Percentiles rank a stretch among this genome's conserved stretches.
Evolutionary conservation across 805 yeast genomes (phyloP).

Genomic region (Blastobotrys terrestris): DNA sequence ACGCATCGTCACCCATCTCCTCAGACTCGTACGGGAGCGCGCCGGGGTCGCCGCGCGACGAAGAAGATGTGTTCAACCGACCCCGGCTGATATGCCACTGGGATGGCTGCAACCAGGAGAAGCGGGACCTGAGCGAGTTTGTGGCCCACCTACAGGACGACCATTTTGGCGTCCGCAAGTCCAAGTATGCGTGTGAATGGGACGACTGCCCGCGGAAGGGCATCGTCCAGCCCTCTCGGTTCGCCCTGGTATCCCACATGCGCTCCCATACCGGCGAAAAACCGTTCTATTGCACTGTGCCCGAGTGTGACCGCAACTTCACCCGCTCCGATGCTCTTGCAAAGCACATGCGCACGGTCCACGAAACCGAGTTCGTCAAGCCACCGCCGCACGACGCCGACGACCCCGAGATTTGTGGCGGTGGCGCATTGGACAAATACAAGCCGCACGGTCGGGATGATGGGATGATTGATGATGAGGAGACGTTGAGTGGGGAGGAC

Average conservation of each 20-base stretch:
- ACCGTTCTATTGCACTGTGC: slow-evolving; percentile 59
- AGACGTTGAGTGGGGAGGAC: slow-evolving; percentile 12
- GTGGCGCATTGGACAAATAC: slow-evolving; percentile 3
- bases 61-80: slow-evolving; percentile 20
- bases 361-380: slow-evolving; percentile 35
- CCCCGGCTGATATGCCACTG: slow-evolving; percentile 33
- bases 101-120: slow-evolving; percentile 32
- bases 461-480: slow-evolving; percentile 10
- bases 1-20: slow-evolving; percentile 7
- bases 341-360: slow-evolving; percentile 57
- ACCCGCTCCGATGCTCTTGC: slow-evolving; percentile 57
- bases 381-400: slow-evolving; percentile 8
- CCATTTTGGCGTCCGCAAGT: slow-evolving; percentile 33
- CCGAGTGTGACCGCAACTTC: slow-evolving; percentile 58
- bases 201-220: slow-evolving; percentile 49
- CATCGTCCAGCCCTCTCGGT: slow-evolving; percentile 45
- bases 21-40: slow-evolving; percentile 15
- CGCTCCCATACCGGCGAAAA: slow-evolving; percentile 62
- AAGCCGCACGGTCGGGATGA: slow-evolving; percentile 5
- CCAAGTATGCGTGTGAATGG: slow-evolving; percentile 56
- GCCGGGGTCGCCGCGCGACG: slow-evolving; percentile 16
- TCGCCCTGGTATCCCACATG: slow-evolving; percentile 57
- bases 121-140: slow-evolving; percentile 33
- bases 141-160: slow-evolving; percentile 37
- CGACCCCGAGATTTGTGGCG: slow-evolving; percentile 3